These are phyloP conservation scores for Diaporthe longicolla DNA, from an alignment of 2,329 filamentous ascomycete genomes.

Conservation along the genomic window DNA sequence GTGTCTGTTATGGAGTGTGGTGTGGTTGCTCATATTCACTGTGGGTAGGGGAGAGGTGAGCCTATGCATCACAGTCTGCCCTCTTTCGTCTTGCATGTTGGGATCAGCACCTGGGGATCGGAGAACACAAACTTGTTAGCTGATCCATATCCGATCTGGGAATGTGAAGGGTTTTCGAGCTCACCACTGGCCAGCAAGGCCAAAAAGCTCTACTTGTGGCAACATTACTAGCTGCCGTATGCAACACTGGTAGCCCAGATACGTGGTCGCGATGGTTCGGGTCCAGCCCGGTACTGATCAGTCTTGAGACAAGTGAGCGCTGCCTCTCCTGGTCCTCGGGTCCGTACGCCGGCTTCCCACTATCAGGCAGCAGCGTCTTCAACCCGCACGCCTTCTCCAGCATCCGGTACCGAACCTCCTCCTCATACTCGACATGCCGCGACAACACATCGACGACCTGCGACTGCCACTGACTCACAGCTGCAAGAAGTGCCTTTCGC, in stretches of 20 bases:
- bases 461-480: slow-evolving; percentile 1
- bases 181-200: slow-evolving; percentile 7
- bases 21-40: not conserved
- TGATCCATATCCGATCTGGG: not conserved
- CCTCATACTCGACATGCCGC: not conserved
- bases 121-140: not conserved
- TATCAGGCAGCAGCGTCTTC: not conserved
- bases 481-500: not conserved
- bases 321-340: slow-evolving; percentile 9
- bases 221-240: not conserved
- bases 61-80: slow-evolving; percentile 3
- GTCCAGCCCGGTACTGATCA: not conserved
- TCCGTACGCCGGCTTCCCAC: not conserved
- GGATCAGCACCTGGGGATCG: not conserved
- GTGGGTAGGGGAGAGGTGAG: not conserved
- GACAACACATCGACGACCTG: not conserved
- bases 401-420: not conserved
- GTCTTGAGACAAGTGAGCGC: not conserved
- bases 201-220: not conserved
- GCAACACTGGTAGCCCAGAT: not conserved
- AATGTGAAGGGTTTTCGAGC: not conserved
- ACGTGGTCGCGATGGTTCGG: not conserved
- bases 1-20: not conserved
- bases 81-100: not conserved
- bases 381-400: slow-evolving; percentile 1